These are phyloP conservation scores for Cornus kousa DNA, from an alignment of 148 eudicot species.

Conservation along the genomic window DNA sequence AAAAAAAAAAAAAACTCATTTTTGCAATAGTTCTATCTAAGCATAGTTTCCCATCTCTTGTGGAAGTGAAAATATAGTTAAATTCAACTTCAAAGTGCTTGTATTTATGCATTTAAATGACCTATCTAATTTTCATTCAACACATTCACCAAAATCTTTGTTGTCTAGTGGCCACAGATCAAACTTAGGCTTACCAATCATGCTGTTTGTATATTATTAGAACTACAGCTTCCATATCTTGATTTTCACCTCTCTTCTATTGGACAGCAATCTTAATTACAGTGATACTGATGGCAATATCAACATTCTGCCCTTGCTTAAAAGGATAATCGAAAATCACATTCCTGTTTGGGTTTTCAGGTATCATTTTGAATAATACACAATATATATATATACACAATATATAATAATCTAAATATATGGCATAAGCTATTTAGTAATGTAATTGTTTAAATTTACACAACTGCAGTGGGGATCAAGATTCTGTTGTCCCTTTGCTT, in stretches of 20 bases:
- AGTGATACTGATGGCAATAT: slow-evolving; percentile 64
- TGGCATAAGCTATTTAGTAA: background rate
- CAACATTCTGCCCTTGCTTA: slow-evolving; percentile 79
- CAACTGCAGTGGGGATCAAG: slow-evolving; percentile 80
- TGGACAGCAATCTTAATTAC: slow-evolving; percentile 61
- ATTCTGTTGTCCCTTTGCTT: slow-evolving; percentile 89
- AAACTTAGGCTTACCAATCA: background rate
- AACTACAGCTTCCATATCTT: background rate
- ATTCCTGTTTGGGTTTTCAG: slow-evolving; percentile 91
- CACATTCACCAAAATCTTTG: background rate
- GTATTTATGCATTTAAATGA: background rate
- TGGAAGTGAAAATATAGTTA: background rate
- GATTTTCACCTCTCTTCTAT: slow-evolving; percentile 5
- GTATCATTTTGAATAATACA: slow-evolving; percentile 20
- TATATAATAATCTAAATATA: background rate
- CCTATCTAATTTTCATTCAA: background rate
- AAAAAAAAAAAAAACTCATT: no score
- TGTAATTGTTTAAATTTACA: background rate
- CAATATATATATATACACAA: background rate
- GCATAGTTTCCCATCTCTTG: background rate
- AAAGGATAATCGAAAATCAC: slow-evolving; percentile 47
- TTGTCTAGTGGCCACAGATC: background rate
- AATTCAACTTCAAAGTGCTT: background rate
- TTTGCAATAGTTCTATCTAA: background rate
- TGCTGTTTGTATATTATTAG: background rate